These are phyloP conservation scores for Coriolopsis trogii DNA, from an alignment of 1,284 basidiomycete species.

Conservation along the genomic window DNA sequence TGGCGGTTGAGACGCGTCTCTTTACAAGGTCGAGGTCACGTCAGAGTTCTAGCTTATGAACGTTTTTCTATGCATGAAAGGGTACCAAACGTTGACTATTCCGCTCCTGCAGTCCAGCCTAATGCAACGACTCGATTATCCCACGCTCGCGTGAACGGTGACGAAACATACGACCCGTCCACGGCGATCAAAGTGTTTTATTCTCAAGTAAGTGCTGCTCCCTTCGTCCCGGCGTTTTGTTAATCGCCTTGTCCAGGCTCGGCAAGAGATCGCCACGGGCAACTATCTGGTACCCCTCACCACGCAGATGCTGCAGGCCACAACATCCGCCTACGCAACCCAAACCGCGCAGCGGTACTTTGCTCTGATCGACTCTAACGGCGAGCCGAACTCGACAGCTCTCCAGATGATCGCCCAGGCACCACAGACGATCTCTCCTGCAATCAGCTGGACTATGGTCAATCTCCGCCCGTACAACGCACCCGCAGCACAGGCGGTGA, in stretches of 20 bases:
- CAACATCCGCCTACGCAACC: conserved; percentile 31
- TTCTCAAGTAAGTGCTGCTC: conserved; percentile 26
- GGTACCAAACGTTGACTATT: background rate
- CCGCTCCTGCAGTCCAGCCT: conserved; percentile 32
- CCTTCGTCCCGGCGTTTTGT: background rate
- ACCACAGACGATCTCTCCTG: conserved; percentile 47
- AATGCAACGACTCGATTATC: conserved; percentile 33
- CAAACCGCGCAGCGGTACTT: conserved; percentile 34
- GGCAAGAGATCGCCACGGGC: conserved; percentile 36
- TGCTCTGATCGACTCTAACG: conserved; percentile 32
- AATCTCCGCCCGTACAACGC: conserved; percentile 53
- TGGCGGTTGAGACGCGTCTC: too few species aligned
- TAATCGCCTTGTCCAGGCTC: conserved; percentile 25
- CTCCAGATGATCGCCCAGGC: conserved; percentile 43
- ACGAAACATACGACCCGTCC: conserved; percentile 35
- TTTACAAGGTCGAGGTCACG: too few species aligned
- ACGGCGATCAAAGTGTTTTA: conserved; percentile 40
- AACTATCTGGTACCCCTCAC: conserved; percentile 36
- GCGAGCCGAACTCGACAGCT: conserved; percentile 43
- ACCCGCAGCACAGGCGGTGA: conserved; percentile 52
- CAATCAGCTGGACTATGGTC: conserved; percentile 38
- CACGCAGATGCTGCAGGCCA: conserved; percentile 27
- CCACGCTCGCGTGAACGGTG: conserved; percentile 35
- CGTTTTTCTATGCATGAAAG: too few species aligned
- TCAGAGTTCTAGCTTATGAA: too few species aligned